Conservation (phyloP, 352 stramenopile species). For the Phytopythium montanum region DNA sequence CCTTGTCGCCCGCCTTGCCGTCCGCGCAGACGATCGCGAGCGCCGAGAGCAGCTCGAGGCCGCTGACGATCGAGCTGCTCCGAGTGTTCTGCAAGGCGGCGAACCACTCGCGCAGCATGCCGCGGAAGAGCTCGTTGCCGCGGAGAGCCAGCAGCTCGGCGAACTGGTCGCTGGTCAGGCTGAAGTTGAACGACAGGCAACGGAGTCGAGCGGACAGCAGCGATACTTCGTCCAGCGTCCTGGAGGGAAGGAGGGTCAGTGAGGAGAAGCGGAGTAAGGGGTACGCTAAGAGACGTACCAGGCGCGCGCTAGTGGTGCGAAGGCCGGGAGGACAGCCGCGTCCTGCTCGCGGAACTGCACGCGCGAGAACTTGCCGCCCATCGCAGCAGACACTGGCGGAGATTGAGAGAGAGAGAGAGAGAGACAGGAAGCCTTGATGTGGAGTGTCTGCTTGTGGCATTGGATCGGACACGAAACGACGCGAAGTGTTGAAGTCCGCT, state of each 20-base stretch:
- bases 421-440: background rate
- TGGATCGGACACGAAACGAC: background rate
- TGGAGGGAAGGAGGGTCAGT: slow-evolving; percentile 5
- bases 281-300: slow-evolving; percentile 21
- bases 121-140: slow-evolving; percentile 53
- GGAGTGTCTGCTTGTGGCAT: background rate
- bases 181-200: slow-evolving; percentile 74
- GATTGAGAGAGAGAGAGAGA: too few species aligned
- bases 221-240: slow-evolving; percentile 50
- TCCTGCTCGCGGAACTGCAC: slow-evolving; percentile 76
- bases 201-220: slow-evolving; percentile 52
- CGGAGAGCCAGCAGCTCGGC: slow-evolving; percentile 57
- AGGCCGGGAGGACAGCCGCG: slow-evolving; percentile 50
- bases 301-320: slow-evolving; percentile 63
- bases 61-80: slow-evolving; percentile 58
- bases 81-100: slow-evolving; percentile 62
- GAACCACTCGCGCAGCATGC: slow-evolving; percentile 57
- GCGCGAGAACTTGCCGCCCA: slow-evolving; percentile 71
- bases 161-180: slow-evolving; percentile 58
- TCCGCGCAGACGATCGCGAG: slow-evolving; percentile 45
- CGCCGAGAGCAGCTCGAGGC: slow-evolving; percentile 61
- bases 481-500: background rate
- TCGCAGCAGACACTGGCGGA: slow-evolving; percentile 9
- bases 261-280: background rate
- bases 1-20: slow-evolving; percentile 59